Evolutionary conservation across 305 asterid genomes (phyloP), one percentile per base, ranked within the genome.

Genomic region (Euphrasia arctica): DNA sequence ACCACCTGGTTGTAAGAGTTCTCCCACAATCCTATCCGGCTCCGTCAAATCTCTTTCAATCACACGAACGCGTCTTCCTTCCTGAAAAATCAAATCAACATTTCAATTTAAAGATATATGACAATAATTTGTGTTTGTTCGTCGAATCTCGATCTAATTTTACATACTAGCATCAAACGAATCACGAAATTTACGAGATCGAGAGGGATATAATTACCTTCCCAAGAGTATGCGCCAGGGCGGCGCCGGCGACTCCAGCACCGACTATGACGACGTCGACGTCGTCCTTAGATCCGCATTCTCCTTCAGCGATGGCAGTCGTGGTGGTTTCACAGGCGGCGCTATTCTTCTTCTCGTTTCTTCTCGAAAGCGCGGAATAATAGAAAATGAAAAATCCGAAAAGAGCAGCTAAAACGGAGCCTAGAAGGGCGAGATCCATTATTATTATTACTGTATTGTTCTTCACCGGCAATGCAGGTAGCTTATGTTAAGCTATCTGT

Each of bases 201-300:
- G 50, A 45, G 18, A 48, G 54, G 18, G 11, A 48, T 48, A 3
- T 2, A 29, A 36, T 4, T 63, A 87, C 97, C 90, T 82, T 90
- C 48, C 95, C 97, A n/a, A 90, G 95, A 31, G 97, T 90, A 75
- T 87, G 80, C 60, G 97, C 97, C 32, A 90, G 95, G 54, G 97
- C 97, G 25, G 97, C 95, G 69, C 97, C 97, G 48, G 95, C 97
- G 65, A 89, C 93, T n/a, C 95, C 95, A 45, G 95, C 95, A 12
- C 95, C 95, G 15, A 90, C 95, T 28, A 87, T 77, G 70, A 87
- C 79, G 72, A 87, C 76, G 68, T 87, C 95, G 6, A 62, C 71
- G 59, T 39, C 77, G 25, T 75, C 73, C 18, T 32, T 64, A 50
- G 90, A 80, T 82, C 84, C 74, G 71, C 75, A 76, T 59, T 79